Conservation (phyloP, 305 asterid species). For the Solanum hybrid region DNA sequence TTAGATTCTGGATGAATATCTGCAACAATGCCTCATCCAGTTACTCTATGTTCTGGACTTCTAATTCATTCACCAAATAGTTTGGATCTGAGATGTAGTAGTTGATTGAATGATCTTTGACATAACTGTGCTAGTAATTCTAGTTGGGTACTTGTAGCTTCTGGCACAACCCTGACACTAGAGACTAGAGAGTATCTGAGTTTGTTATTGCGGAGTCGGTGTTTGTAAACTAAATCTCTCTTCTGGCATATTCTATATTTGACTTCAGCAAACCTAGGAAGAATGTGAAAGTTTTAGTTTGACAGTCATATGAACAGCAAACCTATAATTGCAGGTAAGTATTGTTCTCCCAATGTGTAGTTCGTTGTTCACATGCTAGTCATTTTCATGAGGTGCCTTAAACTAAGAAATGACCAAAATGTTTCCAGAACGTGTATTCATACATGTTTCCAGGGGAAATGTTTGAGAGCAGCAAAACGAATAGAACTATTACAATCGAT, state of each 20-base stretch:
- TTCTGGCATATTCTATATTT: not conserved
- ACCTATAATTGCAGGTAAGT: too few relatives aligned
- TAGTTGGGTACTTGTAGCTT: not conserved
- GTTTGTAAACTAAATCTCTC: not conserved
- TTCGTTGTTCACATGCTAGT: too few relatives aligned
- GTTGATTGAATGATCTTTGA: not conserved
- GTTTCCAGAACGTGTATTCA: too few relatives aligned
- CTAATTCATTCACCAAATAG: not conserved
- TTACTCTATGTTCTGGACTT: not conserved
- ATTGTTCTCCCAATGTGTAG: too few relatives aligned
- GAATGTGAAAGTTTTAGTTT: not conserved
- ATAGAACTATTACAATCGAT: too few relatives aligned
- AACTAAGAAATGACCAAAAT: too few relatives aligned
- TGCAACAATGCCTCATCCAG: not conserved
- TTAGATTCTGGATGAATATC: not conserved
- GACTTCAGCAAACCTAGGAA: not conserved
- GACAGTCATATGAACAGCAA: not conserved
- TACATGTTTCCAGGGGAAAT: too few relatives aligned
- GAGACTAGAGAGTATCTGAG: not conserved
- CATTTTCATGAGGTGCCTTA: too few relatives aligned
- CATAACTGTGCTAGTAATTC: not conserved
- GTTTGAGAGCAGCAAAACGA: too few relatives aligned
- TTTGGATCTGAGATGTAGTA: not conserved
- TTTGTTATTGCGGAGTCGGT: not conserved
- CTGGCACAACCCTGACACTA: not conserved